Conservation (phyloP, 257 asterid genomes). For the Schizonepeta tenuifolia region DNA sequence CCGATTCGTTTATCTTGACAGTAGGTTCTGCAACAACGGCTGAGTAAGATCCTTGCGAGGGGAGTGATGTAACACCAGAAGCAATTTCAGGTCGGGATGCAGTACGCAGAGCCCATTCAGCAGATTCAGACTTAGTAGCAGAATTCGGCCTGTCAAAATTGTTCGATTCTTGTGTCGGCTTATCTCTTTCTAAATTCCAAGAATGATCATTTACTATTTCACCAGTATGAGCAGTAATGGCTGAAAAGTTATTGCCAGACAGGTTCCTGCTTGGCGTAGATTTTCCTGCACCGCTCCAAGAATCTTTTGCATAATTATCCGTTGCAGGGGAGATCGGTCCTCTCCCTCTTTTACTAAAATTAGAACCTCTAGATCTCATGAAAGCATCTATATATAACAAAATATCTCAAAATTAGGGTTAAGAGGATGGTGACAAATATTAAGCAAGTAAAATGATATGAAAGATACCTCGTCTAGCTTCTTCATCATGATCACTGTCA, state of each 20-base stretch:
- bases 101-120: constrained; percentile 46
- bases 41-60: constrained; percentile 48
- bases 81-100: constrained; percentile 51
- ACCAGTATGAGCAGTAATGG: constrained; percentile 46
- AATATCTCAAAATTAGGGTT: constrained; percentile 13
- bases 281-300: constrained; percentile 58
- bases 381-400: constrained; percentile 60
- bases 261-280: constrained; percentile 46
- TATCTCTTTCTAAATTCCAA: constrained; percentile 67
- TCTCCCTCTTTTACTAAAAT: constrained; percentile 73
- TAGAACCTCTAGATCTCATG: constrained; percentile 64
- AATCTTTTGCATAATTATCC: constrained; percentile 63
- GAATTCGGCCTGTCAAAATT: constrained; percentile 45
- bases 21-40: constrained; percentile 47
- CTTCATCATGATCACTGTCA: constrained; percentile 79
- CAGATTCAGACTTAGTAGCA: constrained; percentile 42
- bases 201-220: constrained; percentile 54
- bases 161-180: constrained; percentile 45
- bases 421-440: neutral
- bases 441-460: constrained; percentile 2
- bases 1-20: constrained; percentile 75
- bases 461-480: constrained; percentile 68
- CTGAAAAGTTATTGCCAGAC: constrained; percentile 49
- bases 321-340: constrained; percentile 75
- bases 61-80: constrained; percentile 46